These are phyloP conservation scores for Leucocoprinus birnbaumii DNA, from an alignment of 768 basidiomycete genomes.

Conservation along the genomic window DNA sequence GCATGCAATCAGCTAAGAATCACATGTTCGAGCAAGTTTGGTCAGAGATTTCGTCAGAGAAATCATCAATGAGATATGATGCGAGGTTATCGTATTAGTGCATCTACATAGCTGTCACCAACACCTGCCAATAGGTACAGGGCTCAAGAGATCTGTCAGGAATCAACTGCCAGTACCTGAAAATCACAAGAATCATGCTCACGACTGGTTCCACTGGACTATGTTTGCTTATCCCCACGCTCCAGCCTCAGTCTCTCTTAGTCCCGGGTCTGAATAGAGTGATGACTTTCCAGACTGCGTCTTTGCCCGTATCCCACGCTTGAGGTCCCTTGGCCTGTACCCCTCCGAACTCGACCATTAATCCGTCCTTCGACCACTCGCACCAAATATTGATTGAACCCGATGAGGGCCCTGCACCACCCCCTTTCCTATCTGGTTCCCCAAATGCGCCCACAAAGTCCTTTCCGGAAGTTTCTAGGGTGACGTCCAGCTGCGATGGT, in stretches of 20 bases:
- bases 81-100: too few relatives aligned
- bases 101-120: too few relatives aligned
- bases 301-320: slow-evolving; percentile 86
- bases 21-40: too few relatives aligned
- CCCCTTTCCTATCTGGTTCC: slow-evolving; percentile 90
- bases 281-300: slow-evolving; percentile 74
- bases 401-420: slow-evolving; percentile 79
- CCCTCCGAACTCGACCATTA: slow-evolving; percentile 87
- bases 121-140: too few relatives aligned
- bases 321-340: slow-evolving; percentile 74
- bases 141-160: too few relatives aligned
- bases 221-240: too few relatives aligned
- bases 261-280: slow-evolving; percentile 50
- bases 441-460: slow-evolving; percentile 75
- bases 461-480: slow-evolving; percentile 60
- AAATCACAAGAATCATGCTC: too few relatives aligned
- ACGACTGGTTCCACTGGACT: too few relatives aligned
- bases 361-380: slow-evolving; percentile 80
- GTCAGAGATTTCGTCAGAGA: neutral
- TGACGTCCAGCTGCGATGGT: slow-evolving; percentile 39
- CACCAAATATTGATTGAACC: slow-evolving; percentile 92
- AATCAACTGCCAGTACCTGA: neutral
- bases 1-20: slow-evolving; percentile 14
- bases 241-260: neutral
- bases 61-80: too few relatives aligned